These are phyloP conservation scores for Aspergillus luchuensis DNA, from an alignment of 2,329 filamentous ascomycete genomes.

Conservation along the genomic window DNA sequence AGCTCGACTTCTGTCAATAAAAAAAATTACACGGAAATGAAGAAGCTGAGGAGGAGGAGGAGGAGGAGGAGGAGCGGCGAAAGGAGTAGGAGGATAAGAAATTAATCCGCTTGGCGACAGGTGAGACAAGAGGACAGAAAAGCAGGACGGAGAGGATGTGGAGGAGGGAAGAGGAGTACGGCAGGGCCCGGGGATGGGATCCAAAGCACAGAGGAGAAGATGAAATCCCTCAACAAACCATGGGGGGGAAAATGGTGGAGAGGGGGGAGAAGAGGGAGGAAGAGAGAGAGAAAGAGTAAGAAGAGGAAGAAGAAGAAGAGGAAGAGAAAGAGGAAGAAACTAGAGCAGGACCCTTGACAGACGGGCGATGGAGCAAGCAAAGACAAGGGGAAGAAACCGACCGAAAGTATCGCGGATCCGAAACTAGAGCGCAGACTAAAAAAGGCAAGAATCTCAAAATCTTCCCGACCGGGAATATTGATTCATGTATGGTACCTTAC, in stretches of 20 bases:
- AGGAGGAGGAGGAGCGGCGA: neutral
- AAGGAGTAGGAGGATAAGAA: constrained; percentile 6
- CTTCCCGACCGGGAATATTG: neutral
- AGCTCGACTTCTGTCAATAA: constrained; percentile 25
- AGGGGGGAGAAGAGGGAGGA: neutral
- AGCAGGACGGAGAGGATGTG: constrained; percentile 10
- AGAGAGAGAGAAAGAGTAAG: neutral
- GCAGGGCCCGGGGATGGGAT: constrained; percentile 17
- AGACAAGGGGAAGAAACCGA: neutral
- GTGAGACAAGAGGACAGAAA: constrained; percentile 2
- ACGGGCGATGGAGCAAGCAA: constrained; percentile 1
- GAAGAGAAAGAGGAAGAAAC: neutral
- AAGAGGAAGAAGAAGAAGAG: neutral
- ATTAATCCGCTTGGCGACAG: neutral
- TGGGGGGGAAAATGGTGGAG: neutral
- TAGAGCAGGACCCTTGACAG: constrained; percentile 1
- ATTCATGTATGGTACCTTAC: too few relatives aligned
- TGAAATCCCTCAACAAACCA: constrained; percentile 5
- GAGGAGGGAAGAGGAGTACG: constrained; percentile 14
- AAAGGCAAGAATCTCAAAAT: constrained; percentile 1
- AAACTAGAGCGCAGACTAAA: constrained; percentile 1
- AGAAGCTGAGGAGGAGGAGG: neutral
- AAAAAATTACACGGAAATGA: neutral
- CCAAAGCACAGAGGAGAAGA: constrained; percentile 8
- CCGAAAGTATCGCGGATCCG: neutral